Conservation (phyloP, 1,139 yeast genomes). For the Blastobotrys aristatus region DNA sequence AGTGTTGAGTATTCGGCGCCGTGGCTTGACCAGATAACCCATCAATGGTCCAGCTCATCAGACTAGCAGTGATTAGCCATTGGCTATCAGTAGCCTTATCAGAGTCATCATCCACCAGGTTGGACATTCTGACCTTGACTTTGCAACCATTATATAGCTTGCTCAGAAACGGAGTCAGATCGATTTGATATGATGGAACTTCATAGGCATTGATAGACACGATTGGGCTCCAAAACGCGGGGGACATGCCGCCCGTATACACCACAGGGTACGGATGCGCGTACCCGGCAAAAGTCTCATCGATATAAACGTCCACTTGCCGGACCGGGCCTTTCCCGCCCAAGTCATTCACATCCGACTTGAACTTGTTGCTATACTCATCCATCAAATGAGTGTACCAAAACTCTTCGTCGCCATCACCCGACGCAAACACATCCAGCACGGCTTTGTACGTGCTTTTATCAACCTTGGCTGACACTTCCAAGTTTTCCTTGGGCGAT, state of each 20-base stretch:
- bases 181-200: constrained; percentile 58
- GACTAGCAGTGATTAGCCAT: constrained; percentile 68
- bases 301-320: constrained; percentile 33
- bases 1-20: neutral
- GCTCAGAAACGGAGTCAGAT: constrained; percentile 64
- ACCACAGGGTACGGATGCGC: constrained; percentile 45
- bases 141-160: constrained; percentile 44
- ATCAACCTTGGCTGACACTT: constrained; percentile 38
- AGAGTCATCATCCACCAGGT: constrained; percentile 39
- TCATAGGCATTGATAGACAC: constrained; percentile 73
- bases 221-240: constrained; percentile 73
- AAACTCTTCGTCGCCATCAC: constrained; percentile 75
- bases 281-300: constrained; percentile 33
- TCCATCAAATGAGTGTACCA: constrained; percentile 71
- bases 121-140: constrained; percentile 41
- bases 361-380: constrained; percentile 39
- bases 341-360: constrained; percentile 29
- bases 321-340: constrained; percentile 52
- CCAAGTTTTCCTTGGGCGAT: constrained; percentile 27
- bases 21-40: constrained; percentile 30
- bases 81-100: constrained; percentile 44
- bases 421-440: constrained; percentile 62
- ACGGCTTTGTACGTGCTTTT: constrained; percentile 54
- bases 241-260: constrained; percentile 75
- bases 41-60: constrained; percentile 53